Evolutionary conservation across 73 alveolate species (phyloP), one percentile per base, ranked within the genome.

Genomic region (Blepharisma japonicum): DNA sequence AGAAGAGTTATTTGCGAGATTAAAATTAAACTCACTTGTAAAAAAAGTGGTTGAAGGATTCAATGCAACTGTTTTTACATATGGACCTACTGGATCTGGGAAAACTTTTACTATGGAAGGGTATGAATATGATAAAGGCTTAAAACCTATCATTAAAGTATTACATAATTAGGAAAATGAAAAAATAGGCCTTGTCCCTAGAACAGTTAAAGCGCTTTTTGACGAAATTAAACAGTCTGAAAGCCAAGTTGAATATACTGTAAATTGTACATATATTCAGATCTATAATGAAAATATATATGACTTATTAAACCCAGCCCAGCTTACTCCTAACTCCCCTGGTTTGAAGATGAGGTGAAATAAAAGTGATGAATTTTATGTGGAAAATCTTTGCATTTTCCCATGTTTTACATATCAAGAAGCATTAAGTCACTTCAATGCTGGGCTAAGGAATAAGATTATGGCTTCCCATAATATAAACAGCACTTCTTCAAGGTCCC

Each of bases 31-130:
- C 71, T 85, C 86, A 11, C 81, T 90, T 50, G 89, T 94, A 7
- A 84, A 78, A 21, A 83, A 87, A n/a, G 91, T 91, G 8, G 77
- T 91, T 51, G 94, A 91, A 82, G 99, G 99, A 14, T 95, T 83
- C 79, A 95, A 95, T 77, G 95, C 97, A 25, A 95, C 99, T 20
- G 77, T 95, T 2, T 95, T 95, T 77, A 97, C 96, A 21, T 95
- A 95, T 79, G 99, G 99, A 6, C 92, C 90, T 61, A 95, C 99
- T 11, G 99, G 99, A n/a, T 85, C 95, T 80, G 99, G 99, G n/a
- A 95, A 95, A 91, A 95, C 99, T 32, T 92, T 45, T 77, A 90
- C 98, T 4, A 92, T 95, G 98, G 97, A 92, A 91, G 99, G 99
- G 38, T 79, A 83, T 67, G 79, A 78, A 7, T 88, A 89, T 25